Percentiles rank a stretch among this genome's conserved stretches.
These are phyloP conservation scores for Alternaria panax DNA, from an alignment of 2,329 filamentous ascomycete species.

Conservation along the genomic window DNA sequence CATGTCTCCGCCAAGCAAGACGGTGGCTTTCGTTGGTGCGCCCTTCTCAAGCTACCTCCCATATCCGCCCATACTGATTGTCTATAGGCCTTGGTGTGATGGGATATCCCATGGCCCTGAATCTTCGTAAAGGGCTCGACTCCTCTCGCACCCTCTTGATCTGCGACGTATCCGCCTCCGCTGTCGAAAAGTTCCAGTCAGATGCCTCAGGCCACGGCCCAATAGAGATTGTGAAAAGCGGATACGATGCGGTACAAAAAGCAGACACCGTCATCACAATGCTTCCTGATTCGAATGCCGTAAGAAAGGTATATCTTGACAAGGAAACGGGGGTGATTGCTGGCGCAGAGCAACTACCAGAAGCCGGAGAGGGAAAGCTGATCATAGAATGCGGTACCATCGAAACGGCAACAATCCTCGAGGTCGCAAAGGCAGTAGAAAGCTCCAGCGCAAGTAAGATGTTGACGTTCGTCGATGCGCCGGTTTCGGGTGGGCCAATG, in stretches of 20 bases:
- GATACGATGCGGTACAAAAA: conserved; percentile 49
- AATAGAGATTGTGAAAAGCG: conserved; percentile 48
- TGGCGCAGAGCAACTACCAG: conserved; percentile 46
- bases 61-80: conserved; percentile 5
- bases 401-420: conserved; percentile 81
- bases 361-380: conserved; percentile 64
- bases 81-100: conserved; percentile 50
- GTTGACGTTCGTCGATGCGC: conserved; percentile 87
- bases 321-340: conserved; percentile 50
- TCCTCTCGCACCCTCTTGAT: conserved; percentile 44
- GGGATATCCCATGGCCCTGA: conserved; percentile 54
- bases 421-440: conserved; percentile 74
- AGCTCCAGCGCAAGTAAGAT: conserved; percentile 54
- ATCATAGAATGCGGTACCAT: conserved; percentile 99
- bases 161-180: conserved; percentile 50
- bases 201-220: conserved; percentile 48
- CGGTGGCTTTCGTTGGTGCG: conserved; percentile 36
- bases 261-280: conserved; percentile 54
- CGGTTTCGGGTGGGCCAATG: conserved; percentile 93
- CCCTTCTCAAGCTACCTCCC: neutral
- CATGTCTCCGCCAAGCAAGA: conserved; percentile 32
- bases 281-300: conserved; percentile 49
- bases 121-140: conserved; percentile 49
- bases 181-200: conserved; percentile 48
- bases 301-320: conserved; percentile 54